Conservation (phyloP, 345 rosid species). For the Clarkia xantiana region DNA sequence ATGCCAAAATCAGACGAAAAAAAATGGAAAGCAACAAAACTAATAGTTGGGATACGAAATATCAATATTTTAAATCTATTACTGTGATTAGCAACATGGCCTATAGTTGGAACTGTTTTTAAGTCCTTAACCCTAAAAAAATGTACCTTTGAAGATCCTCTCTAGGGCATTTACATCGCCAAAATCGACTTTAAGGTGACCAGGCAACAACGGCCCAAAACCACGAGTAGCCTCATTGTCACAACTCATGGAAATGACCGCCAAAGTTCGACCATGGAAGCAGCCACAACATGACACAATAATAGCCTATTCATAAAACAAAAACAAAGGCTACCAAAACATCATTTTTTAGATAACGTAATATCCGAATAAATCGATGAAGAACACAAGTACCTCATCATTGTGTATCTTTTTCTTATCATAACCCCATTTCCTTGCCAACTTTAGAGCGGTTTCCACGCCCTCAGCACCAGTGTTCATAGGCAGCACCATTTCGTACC, state of each 20-base stretch:
- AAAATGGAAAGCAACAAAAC: too few species aligned
- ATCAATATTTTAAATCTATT: too few species aligned
- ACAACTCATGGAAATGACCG: constrained; percentile 93
- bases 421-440: constrained; percentile 97
- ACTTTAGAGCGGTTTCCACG: constrained; percentile 85
- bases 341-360: not conserved
- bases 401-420: constrained; percentile 59
- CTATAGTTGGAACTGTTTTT: too few species aligned
- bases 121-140: too few species aligned
- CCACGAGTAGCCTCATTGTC: constrained; percentile 94
- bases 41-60: too few species aligned
- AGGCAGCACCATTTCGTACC: constrained; percentile 94
- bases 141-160: constrained; percentile 56
- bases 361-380: not conserved
- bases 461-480: constrained; percentile 99
- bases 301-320: constrained; percentile 39
- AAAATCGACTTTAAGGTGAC: constrained; percentile 89
- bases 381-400: constrained; percentile 40
- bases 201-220: constrained; percentile 82
- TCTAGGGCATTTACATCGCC: constrained; percentile 65
- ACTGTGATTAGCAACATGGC: too few species aligned
- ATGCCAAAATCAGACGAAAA: too few species aligned
- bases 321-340: not conserved
- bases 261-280: constrained; percentile 96
- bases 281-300: constrained; percentile 96